These are phyloP conservation scores for Guyanaporus albipodus DNA, from an alignment of 768 basidiomycete genomes.

Conservation along the genomic window DNA sequence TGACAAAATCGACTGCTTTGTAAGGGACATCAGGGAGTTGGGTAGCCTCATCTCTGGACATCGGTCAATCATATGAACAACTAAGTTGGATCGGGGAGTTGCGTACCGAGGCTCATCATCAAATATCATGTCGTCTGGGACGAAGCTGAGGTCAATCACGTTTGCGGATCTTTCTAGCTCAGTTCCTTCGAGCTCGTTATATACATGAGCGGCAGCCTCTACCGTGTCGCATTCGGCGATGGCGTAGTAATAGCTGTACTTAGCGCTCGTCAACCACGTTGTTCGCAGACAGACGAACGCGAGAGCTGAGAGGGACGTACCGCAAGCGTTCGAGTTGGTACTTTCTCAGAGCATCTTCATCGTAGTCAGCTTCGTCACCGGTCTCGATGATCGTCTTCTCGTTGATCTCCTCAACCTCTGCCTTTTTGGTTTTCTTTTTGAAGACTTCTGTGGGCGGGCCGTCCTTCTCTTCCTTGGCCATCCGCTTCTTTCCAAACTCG, in stretches of 20 bases:
- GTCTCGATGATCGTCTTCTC: conserved; percentile 63
- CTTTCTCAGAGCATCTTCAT: conserved; percentile 80
- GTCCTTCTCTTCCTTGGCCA: conserved; percentile 83
- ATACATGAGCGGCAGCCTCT: conserved; percentile 74
- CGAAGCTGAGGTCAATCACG: conserved; percentile 91
- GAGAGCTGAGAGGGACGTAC: conserved; percentile 40
- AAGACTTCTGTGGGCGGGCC: conserved; percentile 89
- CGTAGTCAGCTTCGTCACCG: conserved; percentile 72
- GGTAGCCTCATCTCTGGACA: conserved; percentile 75
- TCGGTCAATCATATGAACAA: background rate
- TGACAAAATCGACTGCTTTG: conserved; percentile 84
- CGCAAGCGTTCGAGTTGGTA: conserved; percentile 93
- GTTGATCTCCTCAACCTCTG: conserved; percentile 53
- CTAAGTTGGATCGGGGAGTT: background rate
- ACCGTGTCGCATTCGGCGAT: conserved; percentile 83
- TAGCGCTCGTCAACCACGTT: conserved; percentile 6
- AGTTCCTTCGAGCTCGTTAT: conserved; percentile 85
- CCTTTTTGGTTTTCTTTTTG: conserved; percentile 41
- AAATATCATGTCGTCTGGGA: conserved; percentile 86
- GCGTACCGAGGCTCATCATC: conserved; percentile 69
- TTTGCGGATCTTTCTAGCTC: conserved; percentile 97
- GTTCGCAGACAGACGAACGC: background rate
- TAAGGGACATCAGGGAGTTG: conserved; percentile 57
- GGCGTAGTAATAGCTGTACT: conserved; percentile 87
- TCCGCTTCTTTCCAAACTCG: conserved; percentile 84